Evolutionary conservation across 2,329 filamentous ascomycete species (phyloP).

Genomic region (Tolypocladium tropicale): DNA sequence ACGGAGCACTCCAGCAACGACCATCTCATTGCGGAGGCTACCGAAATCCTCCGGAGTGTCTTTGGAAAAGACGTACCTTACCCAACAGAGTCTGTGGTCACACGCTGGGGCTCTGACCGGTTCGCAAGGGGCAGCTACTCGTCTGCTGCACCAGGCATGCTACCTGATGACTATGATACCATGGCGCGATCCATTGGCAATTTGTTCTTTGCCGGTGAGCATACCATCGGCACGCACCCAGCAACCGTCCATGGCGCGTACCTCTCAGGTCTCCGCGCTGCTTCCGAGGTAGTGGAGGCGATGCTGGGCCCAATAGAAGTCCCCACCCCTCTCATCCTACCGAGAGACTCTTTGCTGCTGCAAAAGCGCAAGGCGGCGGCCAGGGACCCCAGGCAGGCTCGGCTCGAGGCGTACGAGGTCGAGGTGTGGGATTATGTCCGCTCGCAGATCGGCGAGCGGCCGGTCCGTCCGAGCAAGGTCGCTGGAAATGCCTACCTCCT

Average conservation of each 20-base stretch:
- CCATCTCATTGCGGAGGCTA: constrained; percentile 71
- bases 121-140: constrained; percentile 96
- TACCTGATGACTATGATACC: constrained; percentile 78
- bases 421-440: constrained; percentile 42
- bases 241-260: constrained; percentile 97
- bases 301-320: constrained; percentile 75
- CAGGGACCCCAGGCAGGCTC: constrained; percentile 39
- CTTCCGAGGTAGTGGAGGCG: constrained; percentile 71
- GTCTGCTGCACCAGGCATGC: constrained; percentile 75
- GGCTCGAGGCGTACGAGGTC: constrained; percentile 45
- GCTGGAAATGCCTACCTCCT: constrained; percentile 80
- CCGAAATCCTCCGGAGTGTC: constrained; percentile 63
- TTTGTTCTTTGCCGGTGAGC: constrained; percentile 90
- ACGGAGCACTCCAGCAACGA: constrained; percentile 70
- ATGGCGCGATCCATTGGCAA: constrained; percentile 83
- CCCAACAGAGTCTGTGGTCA: constrained; percentile 79
- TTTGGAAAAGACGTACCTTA: constrained; percentile 63
- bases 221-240: constrained; percentile 90
- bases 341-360: constrained; percentile 42
- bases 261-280: constrained; percentile 81
- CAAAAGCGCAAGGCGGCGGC: constrained; percentile 45
- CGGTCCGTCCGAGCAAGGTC: constrained; percentile 60
- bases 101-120: constrained; percentile 81
- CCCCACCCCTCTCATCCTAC: constrained; percentile 62
- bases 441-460: constrained; percentile 60